Evolutionary conservation across 345 rosid species (phyloP), one percentile per base, ranked within the genome.

Genomic region (Atalantia buxifolia): DNA sequence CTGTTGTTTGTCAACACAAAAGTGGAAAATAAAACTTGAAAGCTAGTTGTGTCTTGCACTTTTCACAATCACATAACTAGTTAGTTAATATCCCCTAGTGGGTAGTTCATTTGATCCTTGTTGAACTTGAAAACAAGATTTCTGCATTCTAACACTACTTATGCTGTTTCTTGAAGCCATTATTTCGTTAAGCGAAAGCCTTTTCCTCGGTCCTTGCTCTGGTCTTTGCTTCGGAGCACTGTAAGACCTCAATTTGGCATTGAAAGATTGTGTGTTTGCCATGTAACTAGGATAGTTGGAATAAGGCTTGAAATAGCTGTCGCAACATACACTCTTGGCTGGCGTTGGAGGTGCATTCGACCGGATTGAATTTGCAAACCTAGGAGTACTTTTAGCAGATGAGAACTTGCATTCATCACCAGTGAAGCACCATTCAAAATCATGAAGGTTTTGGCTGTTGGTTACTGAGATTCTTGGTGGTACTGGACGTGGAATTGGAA

Each of bases 141-240:
- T 78, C 67, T 83, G 85, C 94, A 85, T 86, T 67, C 81, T 86
- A 70, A 80, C 69, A 13, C 88, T 73, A 76, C 90, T 80, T 22
- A 87, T 66, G 86, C 91, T 88, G 61, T 83, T 89, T 81, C 97
- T 84, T n/a, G 92, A 61, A 8, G 88, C 88, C 82, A 90, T 78
- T 27, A 90, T 80, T 81, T 92, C 98, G 63, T 86, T 85, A 1
- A 93, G 88, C 0, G 93, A 82, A 57, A 88, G 77, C 83, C 90
- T 79, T 86, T 85, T 90, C 86, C 85, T 90, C 1, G 62, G 67
- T 31, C 80, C 84, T 27, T 78, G 78, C 72, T 88, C 96, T 0
- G 88, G 89, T 27, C 98, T 89, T 61, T 90, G 98, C 78, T 79
- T 89, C 0, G 97, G 98, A 1, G 92, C 89, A 59, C 97, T 94